Percentiles rank a stretch among this genome's conserved stretches.
Evolutionary conservation across 352 stramenopile species (phyloP).

Genomic region (Pythium oligandrum): DNA sequence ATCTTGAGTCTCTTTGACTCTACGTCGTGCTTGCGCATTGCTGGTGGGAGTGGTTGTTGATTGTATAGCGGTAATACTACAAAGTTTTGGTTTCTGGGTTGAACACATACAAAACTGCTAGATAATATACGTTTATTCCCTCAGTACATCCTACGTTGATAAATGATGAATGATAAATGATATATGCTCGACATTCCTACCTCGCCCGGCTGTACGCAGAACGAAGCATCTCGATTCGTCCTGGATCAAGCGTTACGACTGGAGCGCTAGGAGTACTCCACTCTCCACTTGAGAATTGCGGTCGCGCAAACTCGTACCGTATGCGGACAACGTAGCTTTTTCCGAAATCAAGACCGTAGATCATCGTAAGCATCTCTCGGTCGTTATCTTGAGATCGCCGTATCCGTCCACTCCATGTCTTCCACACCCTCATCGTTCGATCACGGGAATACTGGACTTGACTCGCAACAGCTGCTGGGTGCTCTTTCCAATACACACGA

Average conservation of each 20-base stretch:
- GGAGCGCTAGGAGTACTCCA: slow-evolving; percentile 54
- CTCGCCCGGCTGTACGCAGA: slow-evolving; percentile 3
- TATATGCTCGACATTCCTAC: no score
- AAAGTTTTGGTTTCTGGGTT: no score
- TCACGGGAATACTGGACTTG: slow-evolving; percentile 73
- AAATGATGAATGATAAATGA: no score
- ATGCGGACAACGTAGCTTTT: slow-evolving; percentile 76
- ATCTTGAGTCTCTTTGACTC: neutral
- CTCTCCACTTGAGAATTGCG: slow-evolving; percentile 35
- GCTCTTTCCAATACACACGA: slow-evolving; percentile 47
- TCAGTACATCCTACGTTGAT: no score
- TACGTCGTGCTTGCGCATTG: slow-evolving; percentile 5
- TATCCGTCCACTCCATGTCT: slow-evolving; percentile 57
- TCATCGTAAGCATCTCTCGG: slow-evolving; percentile 50
- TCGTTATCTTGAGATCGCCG: slow-evolving; percentile 41
- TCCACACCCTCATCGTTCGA: slow-evolving; percentile 76
- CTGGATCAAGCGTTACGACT: slow-evolving; percentile 34
- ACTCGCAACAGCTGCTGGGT: slow-evolving; percentile 46
- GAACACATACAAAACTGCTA: no score
- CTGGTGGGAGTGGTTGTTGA: slow-evolving; percentile 2
- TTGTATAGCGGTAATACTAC: no score
- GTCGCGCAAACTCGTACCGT: slow-evolving; percentile 54
- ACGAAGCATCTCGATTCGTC: slow-evolving; percentile 22
- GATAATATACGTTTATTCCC: no score
- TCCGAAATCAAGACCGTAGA: slow-evolving; percentile 63